Conservation (phyloP, 352 stramenopile genomes). For the Pythium rishiriense region DNA sequence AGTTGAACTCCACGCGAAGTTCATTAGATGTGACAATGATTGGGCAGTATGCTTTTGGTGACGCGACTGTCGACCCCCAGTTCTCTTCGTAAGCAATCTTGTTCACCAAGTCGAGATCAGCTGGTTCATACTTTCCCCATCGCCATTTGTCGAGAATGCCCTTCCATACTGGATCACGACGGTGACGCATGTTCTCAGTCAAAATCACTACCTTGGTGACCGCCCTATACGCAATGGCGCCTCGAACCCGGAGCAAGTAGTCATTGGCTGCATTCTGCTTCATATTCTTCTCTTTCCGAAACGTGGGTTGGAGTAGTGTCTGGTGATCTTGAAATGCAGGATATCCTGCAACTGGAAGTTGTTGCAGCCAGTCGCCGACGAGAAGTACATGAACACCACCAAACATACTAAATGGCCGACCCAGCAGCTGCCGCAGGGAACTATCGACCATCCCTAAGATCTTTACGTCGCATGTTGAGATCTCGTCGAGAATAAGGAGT, state of each 20-base stretch:
- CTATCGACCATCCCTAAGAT: constrained; percentile 18
- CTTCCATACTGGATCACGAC: background rate
- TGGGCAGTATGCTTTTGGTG: constrained; percentile 9
- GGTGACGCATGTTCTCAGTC: constrained; percentile 20
- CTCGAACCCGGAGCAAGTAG: background rate
- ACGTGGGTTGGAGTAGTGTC: background rate
- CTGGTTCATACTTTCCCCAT: background rate
- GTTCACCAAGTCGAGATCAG: constrained; percentile 14
- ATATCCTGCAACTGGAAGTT: constrained; percentile 26
- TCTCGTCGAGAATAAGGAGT: constrained; percentile 26
- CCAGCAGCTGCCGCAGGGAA: background rate
- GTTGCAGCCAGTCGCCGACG: constrained; percentile 33
- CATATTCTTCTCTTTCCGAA: background rate
- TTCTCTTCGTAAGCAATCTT: background rate
- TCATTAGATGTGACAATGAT: constrained; percentile 17
- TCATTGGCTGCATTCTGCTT: background rate
- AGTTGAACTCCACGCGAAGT: constrained; percentile 15
- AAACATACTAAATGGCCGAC: constrained; percentile 6
- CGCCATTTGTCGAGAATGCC: constrained; percentile 16
- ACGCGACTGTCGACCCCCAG: background rate
- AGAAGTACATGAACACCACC: constrained; percentile 29
- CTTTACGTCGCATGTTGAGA: constrained; percentile 19
- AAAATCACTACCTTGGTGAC: constrained; percentile 10
- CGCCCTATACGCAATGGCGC: background rate
- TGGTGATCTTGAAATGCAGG: constrained; percentile 10